Base-by-base conservation (phyloP, 1,284 basidiomycete species). In the Taiwanofungus camphoratus region DNA sequence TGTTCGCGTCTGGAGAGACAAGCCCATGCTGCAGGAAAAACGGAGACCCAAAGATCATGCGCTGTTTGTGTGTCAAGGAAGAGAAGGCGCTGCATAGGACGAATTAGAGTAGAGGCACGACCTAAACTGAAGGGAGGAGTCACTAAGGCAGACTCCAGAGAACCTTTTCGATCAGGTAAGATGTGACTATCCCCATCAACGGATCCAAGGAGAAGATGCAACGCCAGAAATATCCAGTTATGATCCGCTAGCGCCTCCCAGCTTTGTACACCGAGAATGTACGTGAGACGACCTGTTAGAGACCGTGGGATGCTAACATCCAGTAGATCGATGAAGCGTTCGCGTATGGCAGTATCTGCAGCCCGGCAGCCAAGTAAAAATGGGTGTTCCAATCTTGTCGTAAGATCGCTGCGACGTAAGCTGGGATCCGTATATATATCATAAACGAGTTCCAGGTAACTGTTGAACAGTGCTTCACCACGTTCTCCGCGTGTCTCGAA, bases 241-340 rank as follows among this genome's bases (percentile, higher is more conserved):
- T 89, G 82, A 53, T 97, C 92, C 1, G 90, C 83, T 15, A 99
- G 67, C 8, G 86, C 80, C 53, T 99, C 96, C 96, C 97, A 99
- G 61, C 77, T 95, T 66, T 99, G 94, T 16, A 93, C 83, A 21
- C 92, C 93, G 39, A 96, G 74, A 50, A 99, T 81, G 64, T 96
- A 98, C 40, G 88, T 87, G 38, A 99, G 65, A 21, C 96, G 86
- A 47, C 77, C 83, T 40, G 83, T 80, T 11, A 96, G 73, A 1
- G 87, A 83, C 21, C 87, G 79, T 13, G 93, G 90, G 32, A 99
- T 79, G 56, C 89, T 95, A 50, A 80, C 72, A 59, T 99, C 95
- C 49, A 99, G 74, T 41, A 98, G 77, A 59, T 93, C 89, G 55
- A 98, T 77, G 68, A 99, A 99, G 41, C 81, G 79, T 51, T 88